Percentiles rank a stretch among this genome's conserved stretches.
phyloP scores from a whole-genome alignment of 305 asterid species.

The Ajuga reptans region DNA sequence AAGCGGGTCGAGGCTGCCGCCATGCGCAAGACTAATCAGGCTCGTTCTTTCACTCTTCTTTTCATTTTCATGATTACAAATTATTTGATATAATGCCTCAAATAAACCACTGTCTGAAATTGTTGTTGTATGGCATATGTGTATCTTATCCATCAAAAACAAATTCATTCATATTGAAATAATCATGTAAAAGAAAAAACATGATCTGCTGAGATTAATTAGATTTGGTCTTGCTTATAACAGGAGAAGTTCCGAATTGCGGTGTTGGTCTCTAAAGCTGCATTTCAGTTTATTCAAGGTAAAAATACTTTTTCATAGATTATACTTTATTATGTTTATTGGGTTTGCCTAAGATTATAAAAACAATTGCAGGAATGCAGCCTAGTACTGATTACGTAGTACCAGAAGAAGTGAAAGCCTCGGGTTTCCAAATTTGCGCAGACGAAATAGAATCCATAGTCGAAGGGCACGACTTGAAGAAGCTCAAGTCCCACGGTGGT shows the following conservation, averaged over 20 bases:
- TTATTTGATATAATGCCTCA: too few species aligned
- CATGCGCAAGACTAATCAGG: slow-evolving; percentile 87
- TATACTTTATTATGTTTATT: neutral
- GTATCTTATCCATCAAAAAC: too few species aligned
- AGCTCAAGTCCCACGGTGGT: slow-evolving; percentile 65
- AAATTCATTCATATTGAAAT: too few species aligned
- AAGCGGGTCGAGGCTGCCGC: slow-evolving; percentile 78
- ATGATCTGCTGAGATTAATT: too few species aligned
- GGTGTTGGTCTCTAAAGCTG: slow-evolving; percentile 83
- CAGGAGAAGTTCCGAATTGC: slow-evolving; percentile 91
- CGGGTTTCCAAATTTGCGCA: slow-evolving; percentile 70
- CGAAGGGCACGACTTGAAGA: slow-evolving; percentile 73
- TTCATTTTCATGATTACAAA: too few species aligned
- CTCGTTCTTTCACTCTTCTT: neutral
- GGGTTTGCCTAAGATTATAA: neutral
- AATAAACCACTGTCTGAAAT: too few species aligned
- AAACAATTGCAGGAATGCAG: slow-evolving; percentile 46
- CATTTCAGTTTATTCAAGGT: slow-evolving; percentile 82
- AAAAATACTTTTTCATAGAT: neutral
- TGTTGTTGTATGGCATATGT: too few species aligned
- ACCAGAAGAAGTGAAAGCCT: slow-evolving; percentile 53
- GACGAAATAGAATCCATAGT: slow-evolving; percentile 77
- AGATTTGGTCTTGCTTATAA: neutral
- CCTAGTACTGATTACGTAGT: slow-evolving; percentile 46
- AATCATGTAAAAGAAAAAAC: too few species aligned